Evolutionary conservation across 225 moss, liverwort and hornwort species (phyloP).

Genomic region (Sphagnum tenellum): DNA sequence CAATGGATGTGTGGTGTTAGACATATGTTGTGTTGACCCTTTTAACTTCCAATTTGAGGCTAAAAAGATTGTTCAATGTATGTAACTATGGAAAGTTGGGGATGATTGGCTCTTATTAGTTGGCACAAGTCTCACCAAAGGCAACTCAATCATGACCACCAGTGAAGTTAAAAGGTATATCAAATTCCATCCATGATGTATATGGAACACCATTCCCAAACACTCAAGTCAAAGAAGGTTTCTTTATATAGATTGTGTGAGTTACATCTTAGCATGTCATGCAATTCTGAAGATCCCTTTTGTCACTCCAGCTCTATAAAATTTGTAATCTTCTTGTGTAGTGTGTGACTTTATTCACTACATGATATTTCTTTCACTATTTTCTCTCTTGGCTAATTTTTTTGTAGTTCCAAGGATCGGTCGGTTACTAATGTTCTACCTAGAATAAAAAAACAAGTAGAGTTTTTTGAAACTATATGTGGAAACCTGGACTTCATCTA

Average conservation of each 20-base stretch:
- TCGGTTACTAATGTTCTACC: conserved; percentile 71
- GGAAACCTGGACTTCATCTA: conserved; percentile 27
- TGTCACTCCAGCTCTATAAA: no score
- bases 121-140: conserved; percentile 65
- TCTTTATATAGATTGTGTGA: no score
- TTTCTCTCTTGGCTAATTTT: conserved; percentile 1
- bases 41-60: conserved; percentile 70
- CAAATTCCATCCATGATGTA: no score
- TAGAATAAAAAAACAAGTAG: conserved; percentile 60
- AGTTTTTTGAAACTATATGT: conserved; percentile 20
- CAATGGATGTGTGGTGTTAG: conserved; percentile 51
- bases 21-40: conserved; percentile 96
- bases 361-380: conserved; percentile 1
- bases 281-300: no score
- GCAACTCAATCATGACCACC: conserved; percentile 54
- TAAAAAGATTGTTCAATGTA: conserved; percentile 82
- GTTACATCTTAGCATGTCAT: no score
- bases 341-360: background rate
- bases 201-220: no score
- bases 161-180: conserved; percentile 82
- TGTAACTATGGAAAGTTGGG: conserved; percentile 65
- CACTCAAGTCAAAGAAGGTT: no score
- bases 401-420: conserved; percentile 82
- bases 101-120: conserved; percentile 72
- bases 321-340: no score